Evolutionary conservation across 176 grass and related monocot genomes (phyloP), one percentile per base, ranked within the genome.

Genomic region (Eragrostis nindensis): DNA sequence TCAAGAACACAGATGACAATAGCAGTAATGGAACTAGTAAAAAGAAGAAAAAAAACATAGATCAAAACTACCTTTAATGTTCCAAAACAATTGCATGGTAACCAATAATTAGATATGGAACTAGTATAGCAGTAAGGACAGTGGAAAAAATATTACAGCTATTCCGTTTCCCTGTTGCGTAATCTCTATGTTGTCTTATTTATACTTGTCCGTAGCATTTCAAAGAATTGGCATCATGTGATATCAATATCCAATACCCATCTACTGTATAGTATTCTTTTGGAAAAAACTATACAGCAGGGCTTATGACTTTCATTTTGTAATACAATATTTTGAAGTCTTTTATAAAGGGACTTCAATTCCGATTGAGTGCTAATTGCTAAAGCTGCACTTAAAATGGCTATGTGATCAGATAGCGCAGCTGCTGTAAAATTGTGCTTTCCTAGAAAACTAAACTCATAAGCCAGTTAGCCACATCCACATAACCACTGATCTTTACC

Each of bases 41-140:
- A 45, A 13, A 53, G n/a, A n/a, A n/a, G n/a, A n/a, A 8, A 40
- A 29, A 62, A 81, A 62, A 74, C 42, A 65, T 45, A 29, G 71
- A 82, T 40, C n/a, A 21, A 73, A 46, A 21, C 18, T 52, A 65
- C 16, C 36, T 3, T 57, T 59, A 2, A n/a, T 19, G 65, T 50
- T 25, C 19, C 30, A 12, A 16, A 10, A 59, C n/a, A 59, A 55
- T 19, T 59, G 53, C n/a, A 59, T 59, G 55, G 53, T 56, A 56
- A 39, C 17, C 25, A 55, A 12, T 56, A 79, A 55, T 56, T n/a
- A 80, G 40, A 68, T 55, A 43, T 21, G 70, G 7, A 46, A 81
- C 38, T 38, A 30, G 32, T 61, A 46, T 48, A 29, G 30, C 40
- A 70, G 40, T 48, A 71, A 81, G 67, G 41, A 46, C 53, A 71